Percentiles rank a stretch among this genome's conserved stretches.
Conservation (phyloP, 352 stramenopile species). For the Phytophthora pisi region DNA sequence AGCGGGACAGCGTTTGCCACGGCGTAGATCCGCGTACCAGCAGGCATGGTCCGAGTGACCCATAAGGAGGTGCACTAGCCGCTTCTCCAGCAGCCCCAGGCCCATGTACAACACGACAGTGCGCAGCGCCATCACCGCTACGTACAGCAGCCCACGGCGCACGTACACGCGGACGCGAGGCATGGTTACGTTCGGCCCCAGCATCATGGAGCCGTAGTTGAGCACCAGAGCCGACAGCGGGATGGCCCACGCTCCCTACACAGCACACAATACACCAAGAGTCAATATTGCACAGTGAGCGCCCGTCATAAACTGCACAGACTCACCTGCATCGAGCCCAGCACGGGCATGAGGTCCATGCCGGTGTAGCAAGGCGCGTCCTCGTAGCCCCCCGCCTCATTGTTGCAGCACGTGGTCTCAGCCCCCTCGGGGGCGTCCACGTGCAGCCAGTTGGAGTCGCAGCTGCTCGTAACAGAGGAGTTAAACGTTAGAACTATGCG, state of each 20-base stretch:
- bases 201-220: conserved; percentile 76
- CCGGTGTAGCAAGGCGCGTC: conserved; percentile 64
- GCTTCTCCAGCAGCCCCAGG: conserved; percentile 59
- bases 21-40: conserved; percentile 69
- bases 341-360: conserved; percentile 63
- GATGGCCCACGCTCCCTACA: conserved; percentile 68
- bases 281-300: neutral
- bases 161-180: conserved; percentile 58
- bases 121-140: conserved; percentile 64
- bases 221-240: conserved; percentile 62
- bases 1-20: conserved; percentile 51
- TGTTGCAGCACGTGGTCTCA: conserved; percentile 66
- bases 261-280: neutral
- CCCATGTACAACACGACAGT: conserved; percentile 73
- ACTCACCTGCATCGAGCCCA: conserved; percentile 50
- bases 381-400: conserved; percentile 28
- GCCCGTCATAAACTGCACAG: neutral
- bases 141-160: conserved; percentile 63
- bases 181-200: conserved; percentile 54
- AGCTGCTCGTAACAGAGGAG: conserved; percentile 39
- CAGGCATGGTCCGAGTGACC: conserved; percentile 41
- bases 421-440: conserved; percentile 34
- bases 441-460: conserved; percentile 71
- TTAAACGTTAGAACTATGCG: conserved; percentile 8
- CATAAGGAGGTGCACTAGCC: conserved; percentile 43